Conservation (phyloP, 345 rosid genomes). For the Murraya paniculata region DNA sequence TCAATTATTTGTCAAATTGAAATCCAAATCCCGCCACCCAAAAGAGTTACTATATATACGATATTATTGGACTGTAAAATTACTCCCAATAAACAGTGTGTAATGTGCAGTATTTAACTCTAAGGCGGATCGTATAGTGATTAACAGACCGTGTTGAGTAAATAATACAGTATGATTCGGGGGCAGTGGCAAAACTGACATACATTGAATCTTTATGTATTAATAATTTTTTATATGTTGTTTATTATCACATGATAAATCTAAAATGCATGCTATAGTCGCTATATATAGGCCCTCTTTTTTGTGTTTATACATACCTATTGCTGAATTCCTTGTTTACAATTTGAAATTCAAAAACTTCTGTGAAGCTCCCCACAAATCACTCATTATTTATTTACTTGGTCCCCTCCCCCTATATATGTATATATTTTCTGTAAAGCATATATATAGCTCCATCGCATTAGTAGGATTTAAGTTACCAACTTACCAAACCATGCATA, state of each 20-base stretch:
- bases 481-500: neutral
- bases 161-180: too few relatives aligned
- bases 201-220: too few relatives aligned
- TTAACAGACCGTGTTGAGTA: neutral
- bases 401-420: neutral
- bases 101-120: too few relatives aligned
- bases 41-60: too few relatives aligned
- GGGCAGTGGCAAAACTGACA: too few relatives aligned
- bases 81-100: too few relatives aligned
- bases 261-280: neutral
- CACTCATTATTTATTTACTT: neutral
- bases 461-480: neutral
- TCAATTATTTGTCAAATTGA: too few relatives aligned
- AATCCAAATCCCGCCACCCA: too few relatives aligned
- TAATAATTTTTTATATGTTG: neutral
- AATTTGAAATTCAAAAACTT: constrained; percentile 29
- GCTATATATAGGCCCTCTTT: neutral
- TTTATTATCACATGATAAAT: neutral
- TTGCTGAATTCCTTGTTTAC: neutral
- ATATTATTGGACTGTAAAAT: too few relatives aligned
- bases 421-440: neutral
- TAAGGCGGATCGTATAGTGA: too few relatives aligned
- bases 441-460: neutral
- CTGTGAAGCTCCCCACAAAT: neutral
- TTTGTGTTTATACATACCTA: neutral